These are phyloP conservation scores for Cystobasidium ongulense DNA, from an alignment of 768 basidiomycete genomes.

Conservation along the genomic window DNA sequence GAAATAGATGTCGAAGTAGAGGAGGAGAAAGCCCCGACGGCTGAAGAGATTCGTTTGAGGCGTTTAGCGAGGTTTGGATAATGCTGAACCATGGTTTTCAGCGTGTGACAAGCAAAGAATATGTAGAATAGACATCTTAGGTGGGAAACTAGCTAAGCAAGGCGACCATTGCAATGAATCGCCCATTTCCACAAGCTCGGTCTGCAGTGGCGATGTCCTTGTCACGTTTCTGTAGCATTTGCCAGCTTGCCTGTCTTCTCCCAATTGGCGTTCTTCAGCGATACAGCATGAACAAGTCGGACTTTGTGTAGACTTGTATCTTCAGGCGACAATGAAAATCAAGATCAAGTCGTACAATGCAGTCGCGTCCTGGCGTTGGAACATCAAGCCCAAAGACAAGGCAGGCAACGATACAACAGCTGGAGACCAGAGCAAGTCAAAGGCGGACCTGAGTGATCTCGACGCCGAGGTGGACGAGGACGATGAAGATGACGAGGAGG, in stretches of 20 bases:
- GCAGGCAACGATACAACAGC: slow-evolving; percentile 31
- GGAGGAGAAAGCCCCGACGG: slow-evolving; percentile 25
- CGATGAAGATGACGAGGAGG: slow-evolving; percentile 50
- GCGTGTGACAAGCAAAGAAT: too few species aligned
- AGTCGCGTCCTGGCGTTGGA: slow-evolving; percentile 84
- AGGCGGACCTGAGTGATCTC: neutral
- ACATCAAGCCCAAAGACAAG: slow-evolving; percentile 48
- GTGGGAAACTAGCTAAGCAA: slow-evolving; percentile 12
- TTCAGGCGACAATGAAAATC: slow-evolving; percentile 59
- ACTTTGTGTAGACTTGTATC: too few species aligned
- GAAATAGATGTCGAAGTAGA: neutral
- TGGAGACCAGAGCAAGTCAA: neutral
- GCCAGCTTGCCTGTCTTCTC: too few species aligned
- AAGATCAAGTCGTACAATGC: slow-evolving; percentile 76
- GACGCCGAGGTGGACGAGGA: slow-evolving; percentile 28
- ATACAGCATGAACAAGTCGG: too few species aligned
- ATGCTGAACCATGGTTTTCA: too few species aligned
- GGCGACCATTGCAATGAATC: neutral
- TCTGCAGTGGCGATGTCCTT: neutral
- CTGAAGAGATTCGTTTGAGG: slow-evolving; percentile 11
- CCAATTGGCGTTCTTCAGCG: too few species aligned
- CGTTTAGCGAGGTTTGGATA: slow-evolving; percentile 28
- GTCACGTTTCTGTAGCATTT: neutral
- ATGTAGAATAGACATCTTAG: slow-evolving; percentile 54
- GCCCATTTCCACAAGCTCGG: too few species aligned